Conservation (phyloP, 2,329 filamentous ascomycete species). For the Talaromyces sp. region DNA sequence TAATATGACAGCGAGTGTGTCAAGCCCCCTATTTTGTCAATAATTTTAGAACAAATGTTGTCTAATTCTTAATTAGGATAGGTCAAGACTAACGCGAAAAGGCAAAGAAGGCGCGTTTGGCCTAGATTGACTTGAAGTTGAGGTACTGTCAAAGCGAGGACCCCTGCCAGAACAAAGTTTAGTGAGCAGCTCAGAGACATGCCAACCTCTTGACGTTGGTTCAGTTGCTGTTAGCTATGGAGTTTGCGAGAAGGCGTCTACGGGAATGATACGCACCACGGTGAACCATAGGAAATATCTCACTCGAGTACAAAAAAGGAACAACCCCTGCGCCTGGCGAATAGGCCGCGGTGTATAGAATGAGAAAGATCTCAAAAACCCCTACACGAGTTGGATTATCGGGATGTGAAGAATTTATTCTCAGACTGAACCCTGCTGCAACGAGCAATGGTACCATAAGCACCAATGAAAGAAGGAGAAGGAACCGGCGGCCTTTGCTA, state of each 20-base stretch:
- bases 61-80: not conserved
- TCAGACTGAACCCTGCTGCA: conserved; percentile 19
- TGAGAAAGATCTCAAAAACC: conserved; percentile 13
- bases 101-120: conserved; percentile 16
- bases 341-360: conserved; percentile 17
- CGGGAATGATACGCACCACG: conserved; percentile 4
- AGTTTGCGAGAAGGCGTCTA: not conserved
- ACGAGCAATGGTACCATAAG: conserved; percentile 22
- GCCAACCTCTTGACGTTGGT: conserved; percentile 13
- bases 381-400: conserved; percentile 10
- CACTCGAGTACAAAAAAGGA: conserved; percentile 18
- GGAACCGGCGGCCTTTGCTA: conserved; percentile 20
- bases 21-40: conserved; percentile 13
- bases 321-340: conserved; percentile 18
- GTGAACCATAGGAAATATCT: conserved; percentile 18
- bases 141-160: conserved; percentile 17
- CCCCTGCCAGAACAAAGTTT: conserved; percentile 17
- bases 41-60: not conserved
- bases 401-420: conserved; percentile 2
- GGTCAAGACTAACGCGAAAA: conserved; percentile 19
- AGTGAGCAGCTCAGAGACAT: conserved; percentile 18
- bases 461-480: conserved; percentile 20
- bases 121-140: conserved; percentile 12
- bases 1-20: conserved; percentile 16
- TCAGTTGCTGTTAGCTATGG: not conserved